These are phyloP conservation scores for Durio zibethinus DNA, from an alignment of 345 rosid species.

Conservation along the genomic window DNA sequence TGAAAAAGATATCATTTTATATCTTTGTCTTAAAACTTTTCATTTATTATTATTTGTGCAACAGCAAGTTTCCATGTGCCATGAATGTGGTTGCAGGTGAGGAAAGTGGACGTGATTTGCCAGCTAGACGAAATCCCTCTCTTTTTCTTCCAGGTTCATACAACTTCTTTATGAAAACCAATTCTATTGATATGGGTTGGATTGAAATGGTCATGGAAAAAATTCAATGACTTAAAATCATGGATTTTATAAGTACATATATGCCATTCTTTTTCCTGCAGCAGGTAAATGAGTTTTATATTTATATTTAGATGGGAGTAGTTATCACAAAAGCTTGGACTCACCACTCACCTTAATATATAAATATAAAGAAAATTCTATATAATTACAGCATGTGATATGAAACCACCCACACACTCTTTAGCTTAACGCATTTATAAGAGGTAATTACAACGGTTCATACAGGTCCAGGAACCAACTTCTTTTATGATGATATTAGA, in stretches of 20 bases:
- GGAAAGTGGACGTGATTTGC: background rate
- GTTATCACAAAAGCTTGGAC: conserved; percentile 6
- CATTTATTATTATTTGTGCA: background rate
- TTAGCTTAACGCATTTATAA: background rate
- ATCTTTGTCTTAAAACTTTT: background rate
- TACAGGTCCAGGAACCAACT: background rate
- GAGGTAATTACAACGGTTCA: background rate
- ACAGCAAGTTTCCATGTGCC: background rate
- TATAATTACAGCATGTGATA: background rate
- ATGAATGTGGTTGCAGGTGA: background rate
- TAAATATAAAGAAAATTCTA: no score
- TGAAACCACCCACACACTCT: background rate
- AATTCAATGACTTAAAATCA: no score
- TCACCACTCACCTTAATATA: background rate
- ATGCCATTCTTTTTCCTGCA: no score
- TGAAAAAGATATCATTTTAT: background rate
- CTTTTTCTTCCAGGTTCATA: background rate
- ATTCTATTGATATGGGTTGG: no score
- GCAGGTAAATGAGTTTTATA: background rate
- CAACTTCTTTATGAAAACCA: background rate
- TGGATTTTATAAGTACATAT: no score
- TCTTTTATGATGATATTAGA: background rate
- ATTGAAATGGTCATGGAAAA: no score
- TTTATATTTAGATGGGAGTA: background rate
- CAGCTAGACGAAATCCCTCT: background rate